Evolutionary conservation across 1,284 basidiomycete species (phyloP).

Genomic region (Ustilago hordei): DNA sequence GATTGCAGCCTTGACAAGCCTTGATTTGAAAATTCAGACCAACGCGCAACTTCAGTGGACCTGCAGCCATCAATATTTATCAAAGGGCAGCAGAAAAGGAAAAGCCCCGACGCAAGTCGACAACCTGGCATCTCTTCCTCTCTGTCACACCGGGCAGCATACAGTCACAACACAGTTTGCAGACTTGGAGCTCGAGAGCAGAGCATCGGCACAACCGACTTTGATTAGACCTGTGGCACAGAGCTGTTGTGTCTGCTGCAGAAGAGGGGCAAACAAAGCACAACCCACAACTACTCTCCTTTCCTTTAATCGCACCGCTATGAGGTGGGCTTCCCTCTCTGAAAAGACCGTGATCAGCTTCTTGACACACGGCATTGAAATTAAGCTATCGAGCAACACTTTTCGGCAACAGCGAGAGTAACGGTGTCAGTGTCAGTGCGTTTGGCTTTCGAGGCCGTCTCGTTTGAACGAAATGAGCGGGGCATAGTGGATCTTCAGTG

Average conservation of each 20-base stretch:
- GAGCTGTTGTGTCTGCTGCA: not conserved
- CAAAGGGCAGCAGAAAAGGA: not conserved
- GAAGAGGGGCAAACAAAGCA: slow-evolving; percentile 14
- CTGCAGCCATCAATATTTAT: not conserved
- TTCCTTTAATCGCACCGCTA: not conserved
- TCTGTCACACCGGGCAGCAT: slow-evolving; percentile 6
- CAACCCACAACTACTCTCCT: not conserved
- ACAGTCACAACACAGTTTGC: not conserved
- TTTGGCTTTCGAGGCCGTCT: slow-evolving; percentile 11
- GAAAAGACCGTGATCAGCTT: slow-evolving; percentile 27
- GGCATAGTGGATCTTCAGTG: slow-evolving; percentile 21
- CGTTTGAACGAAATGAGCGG: not conserved
- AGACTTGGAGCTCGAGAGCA: not conserved
- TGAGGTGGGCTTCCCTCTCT: not conserved
- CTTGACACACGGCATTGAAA: slow-evolving; percentile 16
- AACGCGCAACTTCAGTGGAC: not conserved
- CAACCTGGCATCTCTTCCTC: slow-evolving; percentile 6
- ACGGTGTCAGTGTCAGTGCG: not conserved
- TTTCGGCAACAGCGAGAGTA: not conserved
- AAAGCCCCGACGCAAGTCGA: slow-evolving; percentile 28
- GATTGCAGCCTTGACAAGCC: not conserved
- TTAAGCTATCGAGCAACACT: not conserved
- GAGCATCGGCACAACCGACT: slow-evolving; percentile 4
- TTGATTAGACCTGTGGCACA: slow-evolving; percentile 7
- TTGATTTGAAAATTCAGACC: too few species aligned